phyloP scores from a whole-genome alignment of 768 basidiomycete species.

The Kwoniella dejecticola region DNA sequence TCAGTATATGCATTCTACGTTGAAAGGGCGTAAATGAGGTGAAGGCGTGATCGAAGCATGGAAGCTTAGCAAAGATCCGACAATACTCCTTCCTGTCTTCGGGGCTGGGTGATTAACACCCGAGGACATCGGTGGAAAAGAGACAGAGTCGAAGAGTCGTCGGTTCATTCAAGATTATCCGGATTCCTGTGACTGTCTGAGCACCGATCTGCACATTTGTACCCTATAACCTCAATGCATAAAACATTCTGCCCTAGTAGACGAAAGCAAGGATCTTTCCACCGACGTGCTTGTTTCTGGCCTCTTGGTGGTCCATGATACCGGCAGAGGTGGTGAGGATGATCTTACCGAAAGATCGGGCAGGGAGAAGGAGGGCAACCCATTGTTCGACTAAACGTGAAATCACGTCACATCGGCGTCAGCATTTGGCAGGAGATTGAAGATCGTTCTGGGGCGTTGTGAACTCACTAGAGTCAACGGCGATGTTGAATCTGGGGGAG shows the following conservation, averaged over 20 bases:
- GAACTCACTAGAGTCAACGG: conserved; percentile 83
- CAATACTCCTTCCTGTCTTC: too few relatives aligned
- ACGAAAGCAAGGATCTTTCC: conserved; percentile 27
- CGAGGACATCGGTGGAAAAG: too few relatives aligned
- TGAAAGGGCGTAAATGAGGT: too few relatives aligned
- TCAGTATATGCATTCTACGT: too few relatives aligned
- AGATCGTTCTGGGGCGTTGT: too few relatives aligned
- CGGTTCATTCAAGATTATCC: too few relatives aligned
- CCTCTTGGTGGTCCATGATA: conserved; percentile 98
- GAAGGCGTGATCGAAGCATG: too few relatives aligned
- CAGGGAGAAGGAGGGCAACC: conserved; percentile 95
- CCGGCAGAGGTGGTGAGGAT: conserved; percentile 97
- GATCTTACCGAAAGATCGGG: conserved; percentile 94
- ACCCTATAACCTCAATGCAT: conserved; percentile 28
- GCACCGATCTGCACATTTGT: neutral
- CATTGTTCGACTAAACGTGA: conserved; percentile 63
- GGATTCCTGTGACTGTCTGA: neutral
- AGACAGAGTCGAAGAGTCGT: too few relatives aligned
- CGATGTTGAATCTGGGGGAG: conserved; percentile 98
- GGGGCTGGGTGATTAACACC: too few relatives aligned
- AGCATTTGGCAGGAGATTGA: too few relatives aligned
- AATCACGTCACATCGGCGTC: too few relatives aligned
- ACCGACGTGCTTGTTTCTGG: conserved; percentile 83
- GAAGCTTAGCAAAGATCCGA: too few relatives aligned
- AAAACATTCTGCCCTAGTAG: conserved; percentile 15